phyloP scores from a whole-genome alignment of 2,329 filamentous ascomycete genomes.

The Monilinia aucupariae region DNA sequence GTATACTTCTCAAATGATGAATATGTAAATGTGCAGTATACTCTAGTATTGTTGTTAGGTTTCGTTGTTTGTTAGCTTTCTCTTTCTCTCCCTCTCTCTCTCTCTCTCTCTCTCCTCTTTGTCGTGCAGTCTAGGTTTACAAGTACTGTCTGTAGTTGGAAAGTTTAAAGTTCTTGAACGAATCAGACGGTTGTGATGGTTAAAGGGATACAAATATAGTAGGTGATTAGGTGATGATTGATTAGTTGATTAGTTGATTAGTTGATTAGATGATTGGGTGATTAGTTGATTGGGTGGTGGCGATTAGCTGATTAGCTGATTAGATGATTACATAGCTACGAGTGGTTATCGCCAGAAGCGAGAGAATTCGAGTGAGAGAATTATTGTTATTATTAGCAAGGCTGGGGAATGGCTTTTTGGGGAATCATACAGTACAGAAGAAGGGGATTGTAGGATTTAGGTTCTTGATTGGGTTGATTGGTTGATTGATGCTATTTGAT shows the following conservation, averaged over 20 bases:
- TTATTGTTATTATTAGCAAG: slow-evolving; percentile 22
- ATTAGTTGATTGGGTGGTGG: no score
- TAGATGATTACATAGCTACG: no score
- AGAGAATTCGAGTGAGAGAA: no score
- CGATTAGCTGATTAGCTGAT: neutral
- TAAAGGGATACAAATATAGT: slow-evolving; percentile 26
- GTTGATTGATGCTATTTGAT: neutral
- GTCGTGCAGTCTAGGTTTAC: no score
- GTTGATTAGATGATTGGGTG: no score
- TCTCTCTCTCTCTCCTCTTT: no score
- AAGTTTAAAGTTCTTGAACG: slow-evolving; percentile 20
- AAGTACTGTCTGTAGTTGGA: no score
- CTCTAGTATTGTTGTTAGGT: no score
- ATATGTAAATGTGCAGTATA: slow-evolving; percentile 21
- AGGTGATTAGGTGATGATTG: no score
- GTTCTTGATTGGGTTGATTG: neutral
- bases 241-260: no score
- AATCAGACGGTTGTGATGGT: slow-evolving; percentile 28
- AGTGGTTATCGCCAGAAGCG: slow-evolving; percentile 22
- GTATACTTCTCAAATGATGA: slow-evolving; percentile 15
- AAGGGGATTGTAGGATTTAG: no score
- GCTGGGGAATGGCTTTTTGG: slow-evolving; percentile 19
- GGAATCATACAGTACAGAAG: neutral
- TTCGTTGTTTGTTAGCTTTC: no score
- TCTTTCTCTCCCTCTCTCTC: neutral